These are phyloP conservation scores for Oryza glaberrima DNA, from an alignment of 176 grass and related monocot genomes.

Conservation along the genomic window DNA sequence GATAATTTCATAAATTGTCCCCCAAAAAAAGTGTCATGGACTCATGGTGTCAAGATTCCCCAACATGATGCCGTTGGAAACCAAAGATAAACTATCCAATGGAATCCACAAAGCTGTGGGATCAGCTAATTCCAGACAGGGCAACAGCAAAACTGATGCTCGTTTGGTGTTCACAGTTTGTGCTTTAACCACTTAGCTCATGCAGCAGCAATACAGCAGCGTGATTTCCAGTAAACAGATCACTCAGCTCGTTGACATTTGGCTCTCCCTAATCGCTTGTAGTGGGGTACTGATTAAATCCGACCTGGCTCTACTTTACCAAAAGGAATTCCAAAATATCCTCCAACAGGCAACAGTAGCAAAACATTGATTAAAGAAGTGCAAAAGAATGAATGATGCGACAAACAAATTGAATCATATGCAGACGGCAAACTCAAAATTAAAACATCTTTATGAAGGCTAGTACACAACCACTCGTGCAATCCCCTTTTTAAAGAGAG, in stretches of 20 bases:
- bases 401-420: not conserved
- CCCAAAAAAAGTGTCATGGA: not conserved
- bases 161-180: not conserved
- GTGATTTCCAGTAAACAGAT: not conserved
- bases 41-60: not conserved
- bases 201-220: not conserved
- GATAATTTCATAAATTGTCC: not conserved
- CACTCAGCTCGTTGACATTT: not conserved
- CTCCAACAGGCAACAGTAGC: not conserved
- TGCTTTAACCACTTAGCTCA: not conserved
- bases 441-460: conserved; percentile 5
- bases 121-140: not conserved
- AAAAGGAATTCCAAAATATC: conserved; percentile 15
- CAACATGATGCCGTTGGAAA: not conserved
- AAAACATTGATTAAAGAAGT: not conserved
- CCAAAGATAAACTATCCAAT: not conserved
- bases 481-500: not conserved
- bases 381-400: not conserved
- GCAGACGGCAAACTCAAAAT: not conserved
- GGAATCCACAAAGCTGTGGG: not conserved
- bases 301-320: not conserved
- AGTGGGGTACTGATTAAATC: not conserved
- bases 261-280: not conserved
- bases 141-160: not conserved
- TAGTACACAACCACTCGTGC: conserved; percentile 33